Evolutionary conservation across 2,329 filamentous ascomycete genomes (phyloP), one percentile per base, ranked within the genome.

Genomic region (Colletotrichum filicis): DNA sequence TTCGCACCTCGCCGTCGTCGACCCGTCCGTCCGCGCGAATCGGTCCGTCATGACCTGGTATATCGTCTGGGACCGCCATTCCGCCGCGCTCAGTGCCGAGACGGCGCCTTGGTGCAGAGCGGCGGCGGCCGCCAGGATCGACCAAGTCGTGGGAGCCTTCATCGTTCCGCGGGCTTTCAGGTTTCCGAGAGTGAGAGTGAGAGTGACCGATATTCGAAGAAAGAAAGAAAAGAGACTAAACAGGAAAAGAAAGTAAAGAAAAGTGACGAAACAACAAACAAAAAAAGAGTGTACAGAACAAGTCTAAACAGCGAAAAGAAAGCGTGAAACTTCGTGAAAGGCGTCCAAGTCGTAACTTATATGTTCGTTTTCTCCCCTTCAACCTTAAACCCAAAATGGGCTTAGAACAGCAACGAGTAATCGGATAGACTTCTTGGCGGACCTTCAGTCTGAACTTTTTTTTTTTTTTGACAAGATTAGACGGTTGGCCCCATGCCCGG

Each of bases 31-130:
- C 9, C 85, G 85, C 5, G 87, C 89, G 71, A 89, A 85, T 1
- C 89, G 87, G 76, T 90, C 89, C 4, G 89, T 90, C 76, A 91
- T 79, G 49, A 87, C 85, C 80, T 90, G 89, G 78, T 91, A 91
- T 68, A 91, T 90, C 57, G 86, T 89, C 68, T 86, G 85, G 30
- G 83, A 82, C 77, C 87, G 88, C 88, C 88, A 90, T 42, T 83
- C 78, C 5, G 74, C 79, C n/a, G 79, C 78, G 73, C 35, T 72
- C 52, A 74, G 52, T 55, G 71, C 71, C 32, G 63, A 72, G 14
- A 60, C 70, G 7, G 28, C 14, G 8, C 71, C 60, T 8, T 46
- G 62, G 52, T 61, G 56, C 30, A 72, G 53, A 28, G 58, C 66
- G 26, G 69, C 30, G 19, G 53, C 66, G 32, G 59, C 58, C 26